phyloP scores from a whole-genome alignment of 768 basidiomycete species.

The Kwoniella sp. region DNA sequence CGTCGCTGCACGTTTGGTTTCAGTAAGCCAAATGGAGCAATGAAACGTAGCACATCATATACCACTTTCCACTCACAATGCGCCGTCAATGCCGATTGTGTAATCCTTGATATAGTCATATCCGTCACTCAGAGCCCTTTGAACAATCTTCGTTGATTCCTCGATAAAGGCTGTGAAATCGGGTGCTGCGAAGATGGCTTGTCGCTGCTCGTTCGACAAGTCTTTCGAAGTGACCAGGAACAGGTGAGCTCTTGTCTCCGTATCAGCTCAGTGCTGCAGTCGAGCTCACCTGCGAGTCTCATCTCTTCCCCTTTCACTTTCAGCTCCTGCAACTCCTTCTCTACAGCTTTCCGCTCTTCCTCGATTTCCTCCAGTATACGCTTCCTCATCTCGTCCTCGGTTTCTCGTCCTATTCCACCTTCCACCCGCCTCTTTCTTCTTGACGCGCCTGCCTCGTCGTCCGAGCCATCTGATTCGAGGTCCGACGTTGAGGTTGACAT shows the following conservation, averaged over 20 bases:
- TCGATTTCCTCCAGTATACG: conserved; percentile 79
- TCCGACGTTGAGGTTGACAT: conserved; percentile 34
- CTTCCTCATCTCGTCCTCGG: conserved; percentile 75
- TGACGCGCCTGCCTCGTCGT: conserved; percentile 60
- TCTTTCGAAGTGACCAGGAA: conserved; percentile 61
- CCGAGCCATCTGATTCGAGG: conserved; percentile 57
- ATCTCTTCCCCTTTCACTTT: conserved; percentile 41
- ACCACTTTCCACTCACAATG: conserved; percentile 70
- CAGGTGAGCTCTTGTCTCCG: neutral
- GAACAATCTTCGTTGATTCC: conserved; percentile 89
- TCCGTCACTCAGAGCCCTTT: conserved; percentile 88
- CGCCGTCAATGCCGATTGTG: conserved; percentile 81
- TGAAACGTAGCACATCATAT: neutral
- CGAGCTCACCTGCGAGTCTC: conserved; percentile 37
- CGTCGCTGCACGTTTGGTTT: conserved; percentile 74
- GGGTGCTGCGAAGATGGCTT: conserved; percentile 78
- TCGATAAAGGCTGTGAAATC: conserved; percentile 94
- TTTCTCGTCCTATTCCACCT: conserved; percentile 48
- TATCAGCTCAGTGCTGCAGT: neutral
- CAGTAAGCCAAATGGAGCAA: neutral
- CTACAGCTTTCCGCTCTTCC: conserved; percentile 81
- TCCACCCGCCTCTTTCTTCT: conserved; percentile 29
- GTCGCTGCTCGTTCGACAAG: conserved; percentile 80
- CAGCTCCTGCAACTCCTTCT: conserved; percentile 64
- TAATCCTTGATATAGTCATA: conserved; percentile 99